A percentile compares a stretch with the other conserved stretches of the same genome.
These are phyloP conservation scores for Mortierella sp. DNA, from an alignment of 371 early-diverging fungal species.

Conservation along the genomic window DNA sequence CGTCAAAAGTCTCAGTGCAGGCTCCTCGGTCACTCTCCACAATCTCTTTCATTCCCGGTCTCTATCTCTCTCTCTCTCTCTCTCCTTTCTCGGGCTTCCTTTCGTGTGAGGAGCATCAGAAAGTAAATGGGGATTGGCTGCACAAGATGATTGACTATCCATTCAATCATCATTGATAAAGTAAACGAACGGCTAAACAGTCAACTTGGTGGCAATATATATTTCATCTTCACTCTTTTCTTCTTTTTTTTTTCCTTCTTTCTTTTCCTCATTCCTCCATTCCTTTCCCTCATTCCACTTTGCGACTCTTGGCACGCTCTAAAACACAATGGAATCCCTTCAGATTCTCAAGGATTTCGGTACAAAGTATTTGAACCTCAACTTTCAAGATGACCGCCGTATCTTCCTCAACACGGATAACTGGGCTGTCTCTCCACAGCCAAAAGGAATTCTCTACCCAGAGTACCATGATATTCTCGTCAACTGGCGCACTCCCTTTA, in stretches of 20 bases:
- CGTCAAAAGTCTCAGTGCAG: neutral
- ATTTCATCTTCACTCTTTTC: neutral
- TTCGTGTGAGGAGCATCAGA: no score
- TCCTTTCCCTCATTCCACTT: slow-evolving; percentile 1
- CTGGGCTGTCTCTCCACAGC: slow-evolving; percentile 47
- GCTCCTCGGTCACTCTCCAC: neutral
- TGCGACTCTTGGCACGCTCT: neutral
- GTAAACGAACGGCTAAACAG: no score
- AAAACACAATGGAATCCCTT: slow-evolving; percentile 22
- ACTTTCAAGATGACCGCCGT: slow-evolving; percentile 45
- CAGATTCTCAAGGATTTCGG: slow-evolving; percentile 41
- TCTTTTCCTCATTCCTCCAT: slow-evolving; percentile 7
- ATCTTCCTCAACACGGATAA: slow-evolving; percentile 48
- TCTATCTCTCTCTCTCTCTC: no score
- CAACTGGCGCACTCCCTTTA: slow-evolving; percentile 56
- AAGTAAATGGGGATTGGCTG: neutral
- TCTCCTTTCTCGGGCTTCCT: no score
- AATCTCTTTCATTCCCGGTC: neutral
- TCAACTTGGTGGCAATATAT: neutral
- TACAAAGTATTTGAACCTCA: slow-evolving; percentile 39
- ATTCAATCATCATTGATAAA: neutral
- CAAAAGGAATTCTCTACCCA: slow-evolving; percentile 52
- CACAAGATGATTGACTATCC: neutral
- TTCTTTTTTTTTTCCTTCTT: slow-evolving; percentile 7
- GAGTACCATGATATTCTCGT: slow-evolving; percentile 54